Evolutionary conservation across 768 basidiomycete species (phyloP).

Genomic region (Chalciporus pseudorubinellus): DNA sequence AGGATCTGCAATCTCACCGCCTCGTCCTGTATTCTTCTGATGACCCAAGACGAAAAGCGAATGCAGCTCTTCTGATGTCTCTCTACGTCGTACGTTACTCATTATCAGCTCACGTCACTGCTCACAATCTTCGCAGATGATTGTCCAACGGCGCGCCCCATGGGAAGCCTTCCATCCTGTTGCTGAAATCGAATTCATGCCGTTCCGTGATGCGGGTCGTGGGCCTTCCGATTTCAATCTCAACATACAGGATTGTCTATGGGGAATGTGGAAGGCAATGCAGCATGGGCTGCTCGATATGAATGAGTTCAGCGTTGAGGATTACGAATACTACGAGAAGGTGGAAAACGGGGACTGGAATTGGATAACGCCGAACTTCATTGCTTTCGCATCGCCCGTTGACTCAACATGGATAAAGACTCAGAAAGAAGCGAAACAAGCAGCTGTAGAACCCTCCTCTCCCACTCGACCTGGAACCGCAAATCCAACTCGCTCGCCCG

Average conservation of each 20-base stretch:
- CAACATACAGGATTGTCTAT: slow-evolving; percentile 87
- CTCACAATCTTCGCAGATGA: slow-evolving; percentile 60
- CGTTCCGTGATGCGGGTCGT: slow-evolving; percentile 93
- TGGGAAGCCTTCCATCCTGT: slow-evolving; percentile 96
- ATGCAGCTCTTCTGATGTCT: slow-evolving; percentile 91
- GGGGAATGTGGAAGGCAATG: slow-evolving; percentile 87
- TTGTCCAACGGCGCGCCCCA: slow-evolving; percentile 83
- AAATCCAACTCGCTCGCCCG: slow-evolving; percentile 21
- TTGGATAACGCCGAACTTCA: slow-evolving; percentile 88
- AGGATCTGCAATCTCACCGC: slow-evolving; percentile 65
- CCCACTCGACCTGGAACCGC: slow-evolving; percentile 29
- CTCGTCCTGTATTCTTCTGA: slow-evolving; percentile 86
- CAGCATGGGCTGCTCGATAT: slow-evolving; percentile 92
- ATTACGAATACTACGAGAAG: slow-evolving; percentile 94
- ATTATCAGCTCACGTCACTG: slow-evolving; percentile 8
- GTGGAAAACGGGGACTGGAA: slow-evolving; percentile 97
- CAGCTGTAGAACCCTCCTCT: slow-evolving; percentile 19
- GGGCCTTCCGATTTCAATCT: slow-evolving; percentile 92
- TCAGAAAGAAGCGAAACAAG: slow-evolving; percentile 61
- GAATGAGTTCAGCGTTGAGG: slow-evolving; percentile 89
- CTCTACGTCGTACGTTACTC: slow-evolving; percentile 76
- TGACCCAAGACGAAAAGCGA: slow-evolving; percentile 85
- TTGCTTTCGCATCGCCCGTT: slow-evolving; percentile 92
- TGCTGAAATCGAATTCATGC: slow-evolving; percentile 88
- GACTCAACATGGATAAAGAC: slow-evolving; percentile 78